phyloP scores from a whole-genome alignment of 2,329 filamentous ascomycete species.

The Exophiala lecanii-corni region DNA sequence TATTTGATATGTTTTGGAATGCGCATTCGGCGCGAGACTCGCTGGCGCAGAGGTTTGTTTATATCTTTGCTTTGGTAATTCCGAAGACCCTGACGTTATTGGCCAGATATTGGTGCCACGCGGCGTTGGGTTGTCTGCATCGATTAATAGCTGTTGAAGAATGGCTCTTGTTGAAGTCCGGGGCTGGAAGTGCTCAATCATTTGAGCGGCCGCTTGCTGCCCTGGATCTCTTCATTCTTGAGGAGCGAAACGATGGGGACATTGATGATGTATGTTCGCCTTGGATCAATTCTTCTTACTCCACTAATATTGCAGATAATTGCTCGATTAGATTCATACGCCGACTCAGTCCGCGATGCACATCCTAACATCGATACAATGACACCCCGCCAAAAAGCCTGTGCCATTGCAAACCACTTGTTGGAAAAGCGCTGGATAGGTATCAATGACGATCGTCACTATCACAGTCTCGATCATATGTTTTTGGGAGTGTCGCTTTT shows the following conservation, averaged over 20 bases:
- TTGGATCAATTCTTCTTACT: conserved; percentile 6
- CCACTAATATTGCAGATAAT: conserved; percentile 47
- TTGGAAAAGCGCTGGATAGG: conserved; percentile 65
- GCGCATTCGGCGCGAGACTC: conserved; percentile 64
- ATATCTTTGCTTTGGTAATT: conserved; percentile 18
- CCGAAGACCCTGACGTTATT: conserved; percentile 10
- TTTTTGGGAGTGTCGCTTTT: conserved; percentile 78
- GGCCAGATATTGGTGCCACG: conserved; percentile 65
- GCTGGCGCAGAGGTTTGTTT: conserved; percentile 62
- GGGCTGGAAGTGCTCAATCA: conserved; percentile 43
- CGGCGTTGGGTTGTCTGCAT: conserved; percentile 73
- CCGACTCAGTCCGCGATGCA: conserved; percentile 50
- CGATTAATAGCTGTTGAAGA: conserved; percentile 71
- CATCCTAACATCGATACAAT: conserved; percentile 52
- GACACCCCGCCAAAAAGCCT: conserved; percentile 63
- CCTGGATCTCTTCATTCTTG: conserved; percentile 85
- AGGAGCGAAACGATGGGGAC: conserved; percentile 63
- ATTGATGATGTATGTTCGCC: conserved; percentile 58
- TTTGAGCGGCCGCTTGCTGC: conserved; percentile 61
- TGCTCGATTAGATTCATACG: conserved; percentile 60
- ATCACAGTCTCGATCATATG: conserved; percentile 78
- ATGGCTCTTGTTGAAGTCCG: conserved; percentile 59
- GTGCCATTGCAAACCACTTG: conserved; percentile 65
- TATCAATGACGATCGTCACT: conserved; percentile 62
- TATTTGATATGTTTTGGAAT: conserved; percentile 61